These are phyloP conservation scores for Pseudozyma sp. DNA, from an alignment of 1,284 basidiomycete species.

Conservation along the genomic window DNA sequence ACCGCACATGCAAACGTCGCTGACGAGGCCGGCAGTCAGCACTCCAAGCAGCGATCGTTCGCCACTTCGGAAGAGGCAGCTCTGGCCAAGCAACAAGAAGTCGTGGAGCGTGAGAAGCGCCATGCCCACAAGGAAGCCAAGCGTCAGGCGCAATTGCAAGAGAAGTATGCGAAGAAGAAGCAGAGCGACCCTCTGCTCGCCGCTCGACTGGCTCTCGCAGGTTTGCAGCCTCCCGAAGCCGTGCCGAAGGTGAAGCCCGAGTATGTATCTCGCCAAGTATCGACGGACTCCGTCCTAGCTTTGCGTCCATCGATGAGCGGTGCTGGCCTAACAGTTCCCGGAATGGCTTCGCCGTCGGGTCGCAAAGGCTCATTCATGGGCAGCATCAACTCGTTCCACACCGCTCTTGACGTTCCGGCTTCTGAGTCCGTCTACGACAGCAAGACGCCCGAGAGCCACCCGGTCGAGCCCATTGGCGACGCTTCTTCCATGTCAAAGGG, in stretches of 20 bases:
- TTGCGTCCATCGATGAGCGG: not conserved
- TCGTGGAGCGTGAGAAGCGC: conserved; percentile 37
- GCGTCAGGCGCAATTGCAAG: conserved; percentile 38
- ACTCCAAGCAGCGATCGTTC: conserved; percentile 26
- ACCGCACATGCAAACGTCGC: not conserved
- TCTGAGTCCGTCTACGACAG: not conserved
- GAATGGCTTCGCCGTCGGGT: not conserved
- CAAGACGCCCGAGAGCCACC: not conserved
- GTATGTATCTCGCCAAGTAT: not conserved
- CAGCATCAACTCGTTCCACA: conserved; percentile 34
- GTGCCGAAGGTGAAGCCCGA: conserved; percentile 6
- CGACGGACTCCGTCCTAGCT: not conserved
- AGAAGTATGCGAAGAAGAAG: conserved; percentile 54
- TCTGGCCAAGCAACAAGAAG: conserved; percentile 42
- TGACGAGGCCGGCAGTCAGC: conserved; percentile 13
- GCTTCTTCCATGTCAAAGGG: conserved; percentile 3
- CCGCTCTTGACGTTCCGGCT: conserved; percentile 19
- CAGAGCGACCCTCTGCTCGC: conserved; percentile 54
- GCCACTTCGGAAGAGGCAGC: conserved; percentile 55
- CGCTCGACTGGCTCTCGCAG: conserved; percentile 46
- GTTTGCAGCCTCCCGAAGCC: conserved; percentile 27
- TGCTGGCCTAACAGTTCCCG: conserved; percentile 10
- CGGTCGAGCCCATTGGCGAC: not conserved
- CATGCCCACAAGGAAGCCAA: conserved; percentile 31
- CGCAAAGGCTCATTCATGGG: conserved; percentile 23